Conservation (phyloP, 2,329 filamentous ascomycete species). For the Clonostachys solani region DNA sequence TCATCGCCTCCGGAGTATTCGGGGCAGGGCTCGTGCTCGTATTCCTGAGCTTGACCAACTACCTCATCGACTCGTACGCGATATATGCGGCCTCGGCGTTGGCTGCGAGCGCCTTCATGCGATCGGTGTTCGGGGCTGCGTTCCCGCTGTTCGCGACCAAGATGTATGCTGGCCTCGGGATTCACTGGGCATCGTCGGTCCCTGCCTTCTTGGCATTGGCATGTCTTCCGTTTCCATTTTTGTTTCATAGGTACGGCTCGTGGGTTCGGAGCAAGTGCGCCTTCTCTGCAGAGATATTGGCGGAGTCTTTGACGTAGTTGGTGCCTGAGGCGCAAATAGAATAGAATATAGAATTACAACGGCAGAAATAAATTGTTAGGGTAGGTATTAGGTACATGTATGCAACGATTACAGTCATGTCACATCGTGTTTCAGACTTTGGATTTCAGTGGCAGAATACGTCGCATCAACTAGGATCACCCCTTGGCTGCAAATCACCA, state of each 20-base stretch:
- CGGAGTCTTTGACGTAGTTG: too few relatives aligned
- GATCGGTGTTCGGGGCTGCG: slow-evolving; percentile 61
- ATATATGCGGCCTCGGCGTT: slow-evolving; percentile 68
- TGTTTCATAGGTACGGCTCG: slow-evolving; percentile 56
- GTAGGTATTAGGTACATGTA: too few relatives aligned
- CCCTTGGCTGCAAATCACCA: too few relatives aligned
- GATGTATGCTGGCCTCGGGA: slow-evolving; percentile 49
- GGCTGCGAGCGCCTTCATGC: slow-evolving; percentile 61
- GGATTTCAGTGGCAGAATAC: too few relatives aligned
- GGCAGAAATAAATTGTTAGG: too few relatives aligned
- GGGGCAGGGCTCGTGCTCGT: slow-evolving; percentile 54
- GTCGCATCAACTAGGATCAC: too few relatives aligned
- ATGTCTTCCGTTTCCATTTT: slow-evolving; percentile 53
- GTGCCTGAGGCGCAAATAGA: too few relatives aligned
- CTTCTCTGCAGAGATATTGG: slow-evolving; percentile 37
- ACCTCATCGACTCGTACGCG: slow-evolving; percentile 60
- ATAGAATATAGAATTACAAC: too few relatives aligned
- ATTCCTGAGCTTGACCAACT: slow-evolving; percentile 55
- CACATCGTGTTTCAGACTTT: too few relatives aligned
- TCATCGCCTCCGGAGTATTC: slow-evolving; percentile 26
- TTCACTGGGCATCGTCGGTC: slow-evolving; percentile 66
- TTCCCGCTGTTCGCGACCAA: slow-evolving; percentile 62
- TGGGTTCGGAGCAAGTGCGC: slow-evolving; percentile 48
- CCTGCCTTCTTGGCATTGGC: slow-evolving; percentile 64
- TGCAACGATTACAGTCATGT: too few relatives aligned